Evolutionary conservation across 129 eudicot genomes (phyloP).

Genomic region (Flaveria robusta): DNA sequence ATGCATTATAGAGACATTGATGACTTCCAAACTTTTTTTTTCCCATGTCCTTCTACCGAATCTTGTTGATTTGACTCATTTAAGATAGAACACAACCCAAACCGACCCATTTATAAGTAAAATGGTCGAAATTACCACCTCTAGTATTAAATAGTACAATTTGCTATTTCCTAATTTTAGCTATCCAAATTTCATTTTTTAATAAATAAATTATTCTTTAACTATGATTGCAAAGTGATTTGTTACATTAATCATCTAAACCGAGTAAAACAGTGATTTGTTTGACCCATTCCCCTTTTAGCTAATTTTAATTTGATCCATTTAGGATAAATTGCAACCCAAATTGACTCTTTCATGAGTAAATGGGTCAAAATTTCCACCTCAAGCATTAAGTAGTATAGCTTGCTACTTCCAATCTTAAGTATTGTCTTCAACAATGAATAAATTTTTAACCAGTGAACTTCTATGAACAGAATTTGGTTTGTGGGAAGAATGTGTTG

Average conservation of each 20-base stretch:
- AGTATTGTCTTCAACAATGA: too few relatives aligned
- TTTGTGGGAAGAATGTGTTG: conserved; percentile 54
- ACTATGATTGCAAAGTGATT: background rate
- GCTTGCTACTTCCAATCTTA: too few relatives aligned
- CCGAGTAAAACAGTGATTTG: background rate
- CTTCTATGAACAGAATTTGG: conserved; percentile 49
- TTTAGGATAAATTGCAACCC: background rate
- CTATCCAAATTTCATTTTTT: too few relatives aligned
- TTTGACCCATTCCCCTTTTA: background rate
- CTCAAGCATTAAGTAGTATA: background rate
- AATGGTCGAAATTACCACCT: too few relatives aligned
- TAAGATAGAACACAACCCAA: background rate
- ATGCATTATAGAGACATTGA: too few relatives aligned
- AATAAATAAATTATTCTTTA: too few relatives aligned
- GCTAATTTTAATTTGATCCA: background rate
- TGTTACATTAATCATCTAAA: background rate
- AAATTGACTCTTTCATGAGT: background rate
- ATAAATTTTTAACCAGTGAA: too few relatives aligned
- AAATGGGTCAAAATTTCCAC: background rate
- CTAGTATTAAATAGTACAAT: too few relatives aligned
- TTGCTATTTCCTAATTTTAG: too few relatives aligned
- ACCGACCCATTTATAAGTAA: too few relatives aligned
- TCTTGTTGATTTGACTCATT: background rate
- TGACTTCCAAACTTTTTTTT: too few relatives aligned
- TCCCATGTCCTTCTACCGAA: too few relatives aligned